Evolutionary conservation across 805 yeast species (phyloP), one percentile per base, ranked within the genome.

Genomic region (Lachancea mirantina): DNA sequence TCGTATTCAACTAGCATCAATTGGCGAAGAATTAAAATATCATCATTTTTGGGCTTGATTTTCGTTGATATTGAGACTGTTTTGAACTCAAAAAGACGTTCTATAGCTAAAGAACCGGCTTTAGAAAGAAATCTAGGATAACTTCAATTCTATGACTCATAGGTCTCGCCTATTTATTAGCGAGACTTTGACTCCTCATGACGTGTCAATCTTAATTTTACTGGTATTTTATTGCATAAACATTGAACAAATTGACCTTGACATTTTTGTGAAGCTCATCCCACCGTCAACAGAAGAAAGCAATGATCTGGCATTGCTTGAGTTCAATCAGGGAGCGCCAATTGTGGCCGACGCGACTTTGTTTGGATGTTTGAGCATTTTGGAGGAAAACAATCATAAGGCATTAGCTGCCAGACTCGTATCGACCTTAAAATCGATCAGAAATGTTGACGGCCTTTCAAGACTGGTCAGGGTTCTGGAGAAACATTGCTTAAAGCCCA

Each of bases 151-250:
- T n/a, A n/a, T n/a, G n/a, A n/a, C n/a, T n/a, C n/a, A n/a, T n/a
- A n/a, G n/a, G n/a, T n/a, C n/a, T n/a, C n/a, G n/a, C n/a, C n/a
- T 31, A 10, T 7, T 24, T 10, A 25, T 31, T 21, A 36, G 42
- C 5, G 27, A 34, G 17, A 35, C 36, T 3, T 28, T 52, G 8
- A 41, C 51, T 7, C 56, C 59, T 4, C 44, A 52, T 36, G 59
- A 55, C 21, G 36, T 55, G 3, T 32, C 49, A 1, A 30, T 48
- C 4, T 23, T 53, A 14, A 21, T 49, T 10, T 19, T 52, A 14
- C 36, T 53, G 5, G 46, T 46, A 19, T 32, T 49, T 8, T 40
- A 45, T 23, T 39, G 49, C 23, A 34, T 28, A 14, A 32, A 42
- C 9, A 30, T 23, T n/a, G 35, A 34, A 13, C 20, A 19, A 6